These are phyloP conservation scores for Oxytropis ochrocephala DNA, from an alignment of 306 rosid genomes.

Conservation along the genomic window DNA sequence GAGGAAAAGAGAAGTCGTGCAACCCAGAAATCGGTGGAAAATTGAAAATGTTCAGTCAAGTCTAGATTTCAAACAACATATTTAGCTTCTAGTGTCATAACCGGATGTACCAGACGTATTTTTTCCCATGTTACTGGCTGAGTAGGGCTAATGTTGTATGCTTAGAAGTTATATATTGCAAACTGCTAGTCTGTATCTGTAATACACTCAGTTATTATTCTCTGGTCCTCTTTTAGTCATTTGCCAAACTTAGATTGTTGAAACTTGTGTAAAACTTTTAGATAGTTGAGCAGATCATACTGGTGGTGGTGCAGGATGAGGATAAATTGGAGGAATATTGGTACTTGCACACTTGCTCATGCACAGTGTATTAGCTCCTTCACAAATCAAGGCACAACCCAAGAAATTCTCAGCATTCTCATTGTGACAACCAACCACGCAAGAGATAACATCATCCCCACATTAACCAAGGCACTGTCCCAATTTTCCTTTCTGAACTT, in stretches of 20 bases:
- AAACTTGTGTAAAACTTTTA: constrained; percentile 1
- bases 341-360: background rate
- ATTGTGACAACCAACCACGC: background rate
- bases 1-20: constrained; percentile 66
- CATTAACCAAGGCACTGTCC: constrained; percentile 12
- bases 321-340: background rate
- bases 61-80: background rate
- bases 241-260: background rate
- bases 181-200: background rate
- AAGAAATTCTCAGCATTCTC: background rate
- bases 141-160: background rate
- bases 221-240: background rate
- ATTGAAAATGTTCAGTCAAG: constrained; percentile 9
- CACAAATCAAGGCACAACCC: background rate
- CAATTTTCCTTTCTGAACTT: background rate
- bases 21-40: constrained; percentile 6
- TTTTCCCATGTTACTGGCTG: background rate
- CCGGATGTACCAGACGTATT: background rate
- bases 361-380: background rate
- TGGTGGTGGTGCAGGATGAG: background rate
- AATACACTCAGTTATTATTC: background rate
- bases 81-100: background rate
- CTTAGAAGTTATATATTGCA: background rate
- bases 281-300: background rate
- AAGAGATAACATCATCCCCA: constrained; percentile 1